These are phyloP conservation scores for Pochonia chlamydosporia DNA, from an alignment of 2,329 filamentous ascomycete genomes.

Conservation along the genomic window DNA sequence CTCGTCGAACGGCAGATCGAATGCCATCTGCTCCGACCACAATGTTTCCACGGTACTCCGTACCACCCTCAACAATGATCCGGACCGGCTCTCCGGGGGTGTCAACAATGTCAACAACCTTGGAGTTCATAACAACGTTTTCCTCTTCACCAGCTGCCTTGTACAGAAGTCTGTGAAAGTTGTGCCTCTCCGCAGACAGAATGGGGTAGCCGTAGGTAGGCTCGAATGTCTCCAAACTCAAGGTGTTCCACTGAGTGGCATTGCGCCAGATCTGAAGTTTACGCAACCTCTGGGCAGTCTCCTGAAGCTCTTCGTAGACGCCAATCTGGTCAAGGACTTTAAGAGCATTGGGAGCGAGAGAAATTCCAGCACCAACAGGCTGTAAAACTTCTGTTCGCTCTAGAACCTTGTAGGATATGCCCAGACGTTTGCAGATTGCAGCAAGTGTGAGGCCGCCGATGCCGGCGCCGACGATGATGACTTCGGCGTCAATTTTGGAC, in stretches of 20 bases:
- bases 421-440: constrained; percentile 11
- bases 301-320: constrained; percentile 8
- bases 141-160: constrained; percentile 9
- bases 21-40: constrained; percentile 15
- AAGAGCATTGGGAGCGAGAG: constrained; percentile 13
- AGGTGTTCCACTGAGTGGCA: constrained; percentile 9
- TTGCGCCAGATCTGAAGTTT: constrained; percentile 13
- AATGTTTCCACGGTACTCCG: constrained; percentile 7
- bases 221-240: constrained; percentile 7
- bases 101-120: constrained; percentile 12
- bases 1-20: constrained; percentile 10
- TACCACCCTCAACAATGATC: constrained; percentile 8
- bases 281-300: constrained; percentile 9
- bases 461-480: constrained; percentile 18
- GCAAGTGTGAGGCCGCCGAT: constrained; percentile 16
- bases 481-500: constrained; percentile 7
- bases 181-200: constrained; percentile 11
- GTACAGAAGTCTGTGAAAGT: constrained; percentile 12
- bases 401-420: constrained; percentile 13
- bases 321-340: constrained; percentile 14
- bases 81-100: constrained; percentile 7
- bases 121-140: constrained; percentile 5
- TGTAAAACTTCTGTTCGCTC: constrained; percentile 9
- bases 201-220: constrained; percentile 10
- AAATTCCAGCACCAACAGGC: constrained; percentile 14